These are phyloP conservation scores for Sequoia sempervirens DNA, from an alignment of 75 land plant genomes.

Conservation along the genomic window DNA sequence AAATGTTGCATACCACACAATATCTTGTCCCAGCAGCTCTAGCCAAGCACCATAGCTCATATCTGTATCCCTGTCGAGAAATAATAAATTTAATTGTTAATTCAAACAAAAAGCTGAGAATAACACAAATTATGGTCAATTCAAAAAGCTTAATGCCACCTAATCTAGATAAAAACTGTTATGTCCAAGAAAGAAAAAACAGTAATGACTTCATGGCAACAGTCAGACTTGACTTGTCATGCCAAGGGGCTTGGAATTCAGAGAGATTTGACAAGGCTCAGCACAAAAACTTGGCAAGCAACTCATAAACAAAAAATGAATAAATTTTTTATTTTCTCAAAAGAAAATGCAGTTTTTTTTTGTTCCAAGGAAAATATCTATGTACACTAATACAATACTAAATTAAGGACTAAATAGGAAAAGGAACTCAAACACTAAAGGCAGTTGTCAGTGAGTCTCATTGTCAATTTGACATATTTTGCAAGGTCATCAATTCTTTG, in stretches of 20 bases:
- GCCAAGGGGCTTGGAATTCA: background rate
- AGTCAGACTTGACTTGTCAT: background rate
- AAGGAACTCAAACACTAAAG: background rate
- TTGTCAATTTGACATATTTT: no score
- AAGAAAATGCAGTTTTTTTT: background rate
- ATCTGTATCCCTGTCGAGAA: conserved; percentile 76
- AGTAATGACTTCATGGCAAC: background rate
- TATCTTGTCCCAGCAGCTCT: conserved; percentile 88
- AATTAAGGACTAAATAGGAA: background rate
- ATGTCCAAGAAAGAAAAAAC: background rate
- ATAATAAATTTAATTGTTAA: background rate
- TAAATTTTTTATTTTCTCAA: background rate
- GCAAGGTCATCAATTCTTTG: background rate
- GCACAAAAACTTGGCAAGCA: background rate
- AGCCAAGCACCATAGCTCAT: conserved; percentile 97
- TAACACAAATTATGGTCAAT: no score
- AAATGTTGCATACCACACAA: conserved; percentile 59
- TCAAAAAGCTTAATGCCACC: no score
- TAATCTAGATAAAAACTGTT: no score
- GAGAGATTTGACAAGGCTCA: background rate
- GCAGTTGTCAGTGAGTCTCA: background rate
- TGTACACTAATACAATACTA: background rate
- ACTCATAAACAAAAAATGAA: background rate
- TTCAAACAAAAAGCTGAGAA: no score
- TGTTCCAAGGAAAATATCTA: background rate